Percentiles rank a stretch among this genome's conserved stretches.
These are phyloP conservation scores for Phytophthora constricta DNA, from an alignment of 352 stramenopile species.

Conservation along the genomic window DNA sequence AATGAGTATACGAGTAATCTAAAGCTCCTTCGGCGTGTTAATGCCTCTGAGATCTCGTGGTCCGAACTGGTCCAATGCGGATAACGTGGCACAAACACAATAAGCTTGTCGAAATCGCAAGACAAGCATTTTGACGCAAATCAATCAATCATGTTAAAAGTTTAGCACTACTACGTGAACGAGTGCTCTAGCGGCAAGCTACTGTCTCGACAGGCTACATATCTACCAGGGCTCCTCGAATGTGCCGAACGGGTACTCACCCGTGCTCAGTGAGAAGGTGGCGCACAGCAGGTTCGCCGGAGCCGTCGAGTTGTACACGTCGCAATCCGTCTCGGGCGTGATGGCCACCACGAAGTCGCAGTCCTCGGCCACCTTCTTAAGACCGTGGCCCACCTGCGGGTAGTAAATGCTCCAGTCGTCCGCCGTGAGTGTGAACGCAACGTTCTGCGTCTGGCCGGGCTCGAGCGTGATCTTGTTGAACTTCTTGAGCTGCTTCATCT, in stretches of 20 bases:
- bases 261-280: slow-evolving; percentile 40
- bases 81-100: no score
- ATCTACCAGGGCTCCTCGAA: slow-evolving; percentile 32
- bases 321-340: slow-evolving; percentile 64
- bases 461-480: slow-evolving; percentile 55
- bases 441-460: slow-evolving; percentile 37
- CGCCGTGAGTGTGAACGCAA: slow-evolving; percentile 46
- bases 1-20: slow-evolving; percentile 33
- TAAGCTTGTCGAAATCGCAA: no score
- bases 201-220: no score
- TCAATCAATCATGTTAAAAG: neutral
- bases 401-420: slow-evolving; percentile 47
- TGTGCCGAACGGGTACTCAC: slow-evolving; percentile 34
- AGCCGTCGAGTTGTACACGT: slow-evolving; percentile 39
- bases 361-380: slow-evolving; percentile 52
- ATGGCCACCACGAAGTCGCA: slow-evolving; percentile 63
- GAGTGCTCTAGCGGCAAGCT: no score
- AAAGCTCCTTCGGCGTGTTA: slow-evolving; percentile 21
- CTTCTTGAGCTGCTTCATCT: slow-evolving; percentile 40
- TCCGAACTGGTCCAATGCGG: slow-evolving; percentile 40
- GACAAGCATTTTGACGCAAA: neutral
- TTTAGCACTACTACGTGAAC: no score
- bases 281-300: slow-evolving; percentile 41
- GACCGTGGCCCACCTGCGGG: slow-evolving; percentile 60
- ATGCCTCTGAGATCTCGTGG: slow-evolving; percentile 21